A percentile compares a stretch with the other conserved stretches of the same genome.
Evolutionary conservation across 2,329 filamentous ascomycete species (phyloP).

Genomic region (Rhynchosporium secalis): DNA sequence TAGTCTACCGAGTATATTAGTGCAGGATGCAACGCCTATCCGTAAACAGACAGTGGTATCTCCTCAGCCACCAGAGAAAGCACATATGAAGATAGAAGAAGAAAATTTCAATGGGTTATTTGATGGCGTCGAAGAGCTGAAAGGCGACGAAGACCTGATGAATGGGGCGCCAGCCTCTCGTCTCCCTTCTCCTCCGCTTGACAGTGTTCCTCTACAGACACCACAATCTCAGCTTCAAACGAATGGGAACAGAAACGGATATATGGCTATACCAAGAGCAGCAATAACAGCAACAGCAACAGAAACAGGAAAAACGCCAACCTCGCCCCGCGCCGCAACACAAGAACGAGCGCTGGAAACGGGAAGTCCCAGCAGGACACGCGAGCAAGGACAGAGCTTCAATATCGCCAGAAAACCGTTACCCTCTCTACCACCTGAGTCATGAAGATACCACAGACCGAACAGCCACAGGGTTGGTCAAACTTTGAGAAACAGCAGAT

Average conservation of each 20-base stretch:
- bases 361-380: neutral
- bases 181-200: conserved; percentile 13
- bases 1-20: neutral
- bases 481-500: no score
- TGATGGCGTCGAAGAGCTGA: neutral
- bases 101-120: neutral
- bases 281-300: neutral
- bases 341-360: neutral
- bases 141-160: neutral
- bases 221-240: neutral
- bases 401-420: conserved; percentile 45
- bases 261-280: neutral
- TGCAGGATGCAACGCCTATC: neutral
- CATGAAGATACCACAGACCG: neutral
- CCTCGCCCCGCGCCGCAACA: neutral
- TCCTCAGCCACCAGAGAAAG: neutral
- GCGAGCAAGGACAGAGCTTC: conserved; percentile 20
- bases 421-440: conserved; percentile 42
- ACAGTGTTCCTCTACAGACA: neutral
- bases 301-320: neutral
- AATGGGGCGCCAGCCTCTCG: neutral
- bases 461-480: no score
- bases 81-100: neutral
- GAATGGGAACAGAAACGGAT: neutral
- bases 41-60: neutral